Base-by-base conservation (phyloP, 352 stramenopile species). In the Phytophthora hybrid region DNA sequence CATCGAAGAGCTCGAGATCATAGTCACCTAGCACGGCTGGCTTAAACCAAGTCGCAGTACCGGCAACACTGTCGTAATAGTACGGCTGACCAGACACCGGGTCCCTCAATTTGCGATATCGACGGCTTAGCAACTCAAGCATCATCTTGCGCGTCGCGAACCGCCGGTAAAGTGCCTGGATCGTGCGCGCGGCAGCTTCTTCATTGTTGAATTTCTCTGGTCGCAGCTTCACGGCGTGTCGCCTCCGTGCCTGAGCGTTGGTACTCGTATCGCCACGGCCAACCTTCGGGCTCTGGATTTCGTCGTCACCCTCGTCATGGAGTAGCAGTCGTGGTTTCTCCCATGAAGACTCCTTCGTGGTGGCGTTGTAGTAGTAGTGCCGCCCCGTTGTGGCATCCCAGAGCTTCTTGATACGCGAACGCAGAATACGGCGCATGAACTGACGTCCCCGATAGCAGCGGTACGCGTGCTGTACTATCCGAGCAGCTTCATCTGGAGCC, bases 361-460 rank as follows among this genome's bases (percentile, higher is more conserved):
- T 75, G 10, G 71, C 77, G 59, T 95, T 91, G 77, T 92, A 92
- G 76, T 92, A 95, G 68, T 88, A 95, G 53, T 73, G 82, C 41
- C 84, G 63, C 0, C 81, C 79, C 10, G 81, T 81, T 19, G 51
- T 65, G 5, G 84, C 74, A 55, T 95, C 89, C 23, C 84, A 79
- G 21, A 94, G 74, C 65, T 82, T 87, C 31, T 84, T 87, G 47
- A 88, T 87, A 32, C 83, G 81, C 19, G 83, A 83, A 5, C 80
- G 77, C 16, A 93, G 63, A 46, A 86, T 78, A 18, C 70, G 65
- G 21, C 74, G 63, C 37, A 89, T 66, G 18, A 79, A 77, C 11
- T 90, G 66, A 0, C 82, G 73, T 18, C 78, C 82, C 59, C 73
- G 74, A 53, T 80, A 78, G 3, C 79, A 68, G 6, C 83, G 80